Conservation (phyloP, 805 yeast species). For the Myxozyma vanderwaltii region DNA sequence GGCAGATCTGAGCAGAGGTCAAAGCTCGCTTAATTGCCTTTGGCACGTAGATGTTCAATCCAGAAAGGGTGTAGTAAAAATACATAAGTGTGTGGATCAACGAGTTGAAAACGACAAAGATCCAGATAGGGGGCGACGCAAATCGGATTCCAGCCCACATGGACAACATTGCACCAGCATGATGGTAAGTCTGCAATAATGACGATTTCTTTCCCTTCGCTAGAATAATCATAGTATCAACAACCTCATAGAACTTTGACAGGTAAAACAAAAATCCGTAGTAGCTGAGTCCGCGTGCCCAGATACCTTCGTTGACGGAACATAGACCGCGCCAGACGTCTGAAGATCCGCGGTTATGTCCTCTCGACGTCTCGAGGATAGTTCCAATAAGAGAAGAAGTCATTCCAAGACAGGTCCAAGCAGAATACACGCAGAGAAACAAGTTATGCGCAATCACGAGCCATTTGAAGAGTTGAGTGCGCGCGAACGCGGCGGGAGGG, state of each 20-base stretch:
- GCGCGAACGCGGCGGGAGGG: constrained; percentile 57
- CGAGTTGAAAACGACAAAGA: constrained; percentile 78
- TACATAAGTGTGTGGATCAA: constrained; percentile 76
- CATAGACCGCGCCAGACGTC: constrained; percentile 63
- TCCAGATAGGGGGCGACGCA: constrained; percentile 77
- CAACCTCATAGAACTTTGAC: constrained; percentile 69
- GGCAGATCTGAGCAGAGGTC: constrained; percentile 68
- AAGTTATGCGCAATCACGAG: constrained; percentile 64
- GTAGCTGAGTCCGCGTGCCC: constrained; percentile 55
- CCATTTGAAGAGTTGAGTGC: constrained; percentile 50
- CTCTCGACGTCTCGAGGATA: constrained; percentile 42
- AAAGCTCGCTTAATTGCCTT: constrained; percentile 56
- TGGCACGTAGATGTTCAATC: constrained; percentile 62
- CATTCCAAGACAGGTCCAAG: constrained; percentile 75
- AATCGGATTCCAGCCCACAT: constrained; percentile 79
- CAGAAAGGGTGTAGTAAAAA: constrained; percentile 63
- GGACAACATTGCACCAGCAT: constrained; percentile 77
- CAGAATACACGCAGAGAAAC: constrained; percentile 63
- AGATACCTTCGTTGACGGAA: constrained; percentile 60
- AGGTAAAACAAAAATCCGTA: constrained; percentile 69
- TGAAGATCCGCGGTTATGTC: constrained; percentile 43
- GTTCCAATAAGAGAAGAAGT: constrained; percentile 52
- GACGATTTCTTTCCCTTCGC: constrained; percentile 69
- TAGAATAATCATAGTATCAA: constrained; percentile 67
- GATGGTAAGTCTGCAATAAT: constrained; percentile 71